These are phyloP conservation scores for Mycena sanguinolenta DNA, from an alignment of 768 basidiomycete genomes.

Conservation along the genomic window DNA sequence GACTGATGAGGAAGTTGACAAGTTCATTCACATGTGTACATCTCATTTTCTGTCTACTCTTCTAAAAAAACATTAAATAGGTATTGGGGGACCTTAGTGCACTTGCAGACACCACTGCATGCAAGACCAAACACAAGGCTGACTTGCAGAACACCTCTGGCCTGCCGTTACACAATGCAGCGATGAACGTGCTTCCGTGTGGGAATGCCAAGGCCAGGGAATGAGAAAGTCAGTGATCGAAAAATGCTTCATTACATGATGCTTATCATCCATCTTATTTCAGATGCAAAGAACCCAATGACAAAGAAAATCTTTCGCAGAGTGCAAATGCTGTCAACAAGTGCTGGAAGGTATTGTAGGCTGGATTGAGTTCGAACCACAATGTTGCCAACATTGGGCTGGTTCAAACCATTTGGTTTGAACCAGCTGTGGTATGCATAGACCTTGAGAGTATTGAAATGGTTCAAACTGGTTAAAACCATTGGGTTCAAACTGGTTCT, in stretches of 20 bases:
- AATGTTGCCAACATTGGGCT: too few relatives aligned
- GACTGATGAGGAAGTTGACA: neutral
- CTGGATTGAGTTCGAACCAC: too few relatives aligned
- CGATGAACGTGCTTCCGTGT: neutral
- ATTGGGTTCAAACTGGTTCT: too few relatives aligned
- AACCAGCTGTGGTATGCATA: too few relatives aligned
- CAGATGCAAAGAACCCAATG: neutral
- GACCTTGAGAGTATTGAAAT: too few relatives aligned
- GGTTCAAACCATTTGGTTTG: too few relatives aligned
- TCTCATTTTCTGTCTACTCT: neutral
- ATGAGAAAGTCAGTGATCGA: neutral
- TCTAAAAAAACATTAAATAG: neutral
- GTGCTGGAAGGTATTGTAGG: neutral
- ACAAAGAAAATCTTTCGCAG: neutral
- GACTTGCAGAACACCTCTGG: neutral
- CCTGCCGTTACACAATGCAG: too few relatives aligned
- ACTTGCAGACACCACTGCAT: neutral
- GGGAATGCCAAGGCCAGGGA: neutral
- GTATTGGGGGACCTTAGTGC: neutral
- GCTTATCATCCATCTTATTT: neutral
- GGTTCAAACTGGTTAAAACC: too few relatives aligned
- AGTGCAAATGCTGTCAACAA: neutral
- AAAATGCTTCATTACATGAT: neutral
- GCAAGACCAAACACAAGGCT: neutral
- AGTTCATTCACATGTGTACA: too few relatives aligned